Percentiles rank a stretch among this genome's conserved stretches.
Conservation (phyloP, 1,139 yeast genomes). For the Debaryomycetaceae sp. region DNA sequence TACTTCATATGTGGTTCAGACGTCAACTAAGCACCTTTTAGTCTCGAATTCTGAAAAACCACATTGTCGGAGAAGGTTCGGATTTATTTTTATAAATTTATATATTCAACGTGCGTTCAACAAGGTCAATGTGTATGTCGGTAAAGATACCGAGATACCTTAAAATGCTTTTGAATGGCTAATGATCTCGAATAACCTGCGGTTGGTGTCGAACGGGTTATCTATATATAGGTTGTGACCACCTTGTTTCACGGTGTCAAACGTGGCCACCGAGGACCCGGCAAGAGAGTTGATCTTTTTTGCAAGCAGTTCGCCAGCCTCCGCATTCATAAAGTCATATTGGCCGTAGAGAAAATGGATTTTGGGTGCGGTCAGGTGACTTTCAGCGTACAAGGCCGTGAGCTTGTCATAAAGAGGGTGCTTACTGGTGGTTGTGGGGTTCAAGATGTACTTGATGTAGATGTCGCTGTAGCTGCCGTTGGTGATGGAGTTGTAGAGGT, state of each 20-base stretch:
- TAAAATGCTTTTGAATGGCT: conserved; percentile 11
- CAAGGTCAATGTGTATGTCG: too few species aligned
- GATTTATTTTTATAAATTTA: too few species aligned
- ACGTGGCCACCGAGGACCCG: conserved; percentile 13
- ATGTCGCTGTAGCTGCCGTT: conserved; percentile 63
- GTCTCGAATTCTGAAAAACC: too few species aligned
- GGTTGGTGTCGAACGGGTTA: conserved; percentile 55
- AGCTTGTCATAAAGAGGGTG: conserved; percentile 72
- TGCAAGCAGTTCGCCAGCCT: conserved; percentile 61
- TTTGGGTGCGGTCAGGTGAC: conserved; percentile 14
- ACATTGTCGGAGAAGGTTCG: too few species aligned
- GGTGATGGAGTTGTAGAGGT: conserved; percentile 58
- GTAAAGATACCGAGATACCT: too few species aligned
- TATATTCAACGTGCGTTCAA: too few species aligned
- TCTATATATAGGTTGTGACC: conserved; percentile 48
- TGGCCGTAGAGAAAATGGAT: conserved; percentile 71
- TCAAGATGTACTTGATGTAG: conserved; percentile 59
- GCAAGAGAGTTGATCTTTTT: conserved; percentile 26
- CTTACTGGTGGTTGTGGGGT: conserved; percentile 75
- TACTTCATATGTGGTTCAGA: too few species aligned
- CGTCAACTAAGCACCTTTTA: too few species aligned
- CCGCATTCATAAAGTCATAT: conserved; percentile 81
- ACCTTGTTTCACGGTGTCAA: conserved; percentile 35
- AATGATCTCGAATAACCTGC: conserved; percentile 1
- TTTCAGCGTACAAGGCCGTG: conserved; percentile 17